Evolutionary conservation across 306 rosid genomes (phyloP), one percentile per base, ranked within the genome.

Genomic region (Cajanus cajan): DNA sequence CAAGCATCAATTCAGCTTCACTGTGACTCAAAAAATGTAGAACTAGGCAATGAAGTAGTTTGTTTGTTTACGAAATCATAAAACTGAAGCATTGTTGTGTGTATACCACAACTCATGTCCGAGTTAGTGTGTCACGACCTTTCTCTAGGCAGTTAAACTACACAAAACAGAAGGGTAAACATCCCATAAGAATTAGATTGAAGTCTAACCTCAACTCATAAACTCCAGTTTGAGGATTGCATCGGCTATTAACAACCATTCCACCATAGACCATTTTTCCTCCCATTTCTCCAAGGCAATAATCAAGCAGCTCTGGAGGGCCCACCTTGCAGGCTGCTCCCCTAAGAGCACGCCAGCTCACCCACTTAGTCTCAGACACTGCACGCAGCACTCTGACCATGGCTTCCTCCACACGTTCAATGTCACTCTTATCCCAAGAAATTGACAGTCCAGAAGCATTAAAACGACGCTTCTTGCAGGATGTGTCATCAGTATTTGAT

Each of bases 351-450:
- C 94, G 98, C 70, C 85, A 64, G 66, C 83, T 90, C 36, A 90
- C 99, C 99, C 99, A 93, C 80, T 86, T 91, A 55, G 90, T 82
- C 39, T 97, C 94, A 4, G 98, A 91, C 78, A 91, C 97, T n/a
- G 97, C 98, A 54, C 93, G 94, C 78, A 95, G 86, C 21, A 95
- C 99, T 82, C 90, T 90, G 57, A 93, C 57, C 94, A 95, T 91
- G 76, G 99, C 92, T 67, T 83, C 90, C 78, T 88, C 90, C 73
- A 91, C 97, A 0, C 90, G 88, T 62, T 88, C 87, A 64, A 91
- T 64, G 22, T 95, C 97, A 41, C 74, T 81, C 78, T 75, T 87
- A 15, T 91, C 80, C 94, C 97, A 92, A 19, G 92, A 79, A 75
- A 87, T 78, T 73, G 87, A 68, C 57, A 77, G 69, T 62, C 83